These are phyloP conservation scores for Neopestalotiopsis clavispora DNA, from an alignment of 2,329 filamentous ascomycete species.

Conservation along the genomic window DNA sequence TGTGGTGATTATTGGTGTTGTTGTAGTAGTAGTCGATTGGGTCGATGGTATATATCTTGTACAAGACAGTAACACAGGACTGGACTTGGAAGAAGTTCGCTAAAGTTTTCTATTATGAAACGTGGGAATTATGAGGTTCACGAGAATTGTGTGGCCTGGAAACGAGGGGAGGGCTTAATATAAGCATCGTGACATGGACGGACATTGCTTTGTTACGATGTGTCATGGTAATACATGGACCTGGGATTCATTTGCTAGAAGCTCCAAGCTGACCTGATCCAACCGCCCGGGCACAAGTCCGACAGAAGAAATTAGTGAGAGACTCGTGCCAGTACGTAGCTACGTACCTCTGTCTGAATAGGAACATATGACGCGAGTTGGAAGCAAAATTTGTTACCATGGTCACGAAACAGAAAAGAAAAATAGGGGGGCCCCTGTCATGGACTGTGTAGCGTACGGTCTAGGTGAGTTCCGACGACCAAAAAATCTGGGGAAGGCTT, in stretches of 20 bases:
- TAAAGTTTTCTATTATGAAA: conserved; percentile 15
- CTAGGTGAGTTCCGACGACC: conserved; percentile 3
- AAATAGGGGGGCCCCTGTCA: background rate
- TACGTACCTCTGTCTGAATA: conserved; percentile 8
- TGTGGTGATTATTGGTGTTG: conserved; percentile 7
- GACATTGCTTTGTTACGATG: conserved; percentile 11
- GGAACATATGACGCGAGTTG: conserved; percentile 8
- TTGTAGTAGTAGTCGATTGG: background rate
- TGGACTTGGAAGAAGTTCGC: conserved; percentile 11
- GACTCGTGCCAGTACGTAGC: conserved; percentile 11
- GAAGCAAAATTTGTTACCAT: background rate
- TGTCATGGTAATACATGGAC: conserved; percentile 17
- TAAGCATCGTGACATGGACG: conserved; percentile 16
- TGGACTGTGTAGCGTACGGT: background rate
- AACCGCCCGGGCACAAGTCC: conserved; percentile 9
- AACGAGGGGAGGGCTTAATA: conserved; percentile 17
- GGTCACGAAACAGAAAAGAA: background rate
- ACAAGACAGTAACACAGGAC: background rate
- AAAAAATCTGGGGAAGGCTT: conserved; percentile 8
- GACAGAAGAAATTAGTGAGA: background rate
- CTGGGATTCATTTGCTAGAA: conserved; percentile 4
- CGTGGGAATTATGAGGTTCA: conserved; percentile 1
- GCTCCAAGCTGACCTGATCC: conserved; percentile 4
- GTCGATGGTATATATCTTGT: background rate
- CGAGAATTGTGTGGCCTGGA: background rate